Evolutionary conservation across 2,329 filamentous ascomycete species (phyloP).

Genomic region (Aspergillus awamori): DNA sequence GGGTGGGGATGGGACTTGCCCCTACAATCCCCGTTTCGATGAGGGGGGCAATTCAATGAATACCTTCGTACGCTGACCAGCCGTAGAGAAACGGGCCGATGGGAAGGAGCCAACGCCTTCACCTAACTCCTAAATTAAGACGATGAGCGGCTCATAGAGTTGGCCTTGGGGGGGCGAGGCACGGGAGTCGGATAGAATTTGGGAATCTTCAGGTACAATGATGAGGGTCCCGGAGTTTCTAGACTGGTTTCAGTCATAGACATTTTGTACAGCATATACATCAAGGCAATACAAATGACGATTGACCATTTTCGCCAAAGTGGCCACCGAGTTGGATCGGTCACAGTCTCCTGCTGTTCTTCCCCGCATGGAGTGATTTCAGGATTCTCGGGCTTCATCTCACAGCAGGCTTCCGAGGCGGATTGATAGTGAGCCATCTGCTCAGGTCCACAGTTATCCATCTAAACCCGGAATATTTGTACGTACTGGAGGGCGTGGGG

Average conservation of each 20-base stretch:
- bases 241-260: no score
- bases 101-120: not conserved
- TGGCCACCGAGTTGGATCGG: not conserved
- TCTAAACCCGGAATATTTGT: not conserved
- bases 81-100: not conserved
- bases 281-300: not conserved
- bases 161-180: not conserved
- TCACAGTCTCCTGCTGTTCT: not conserved
- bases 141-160: not conserved
- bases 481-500: not conserved
- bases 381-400: not conserved
- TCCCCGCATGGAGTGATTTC: not conserved
- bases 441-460: not conserved
- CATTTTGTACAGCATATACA: not conserved
- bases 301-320: not conserved
- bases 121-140: not conserved
- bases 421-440: not conserved
- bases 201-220: not conserved
- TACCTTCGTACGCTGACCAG: not conserved
- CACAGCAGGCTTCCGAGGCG: not conserved
- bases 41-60: not conserved
- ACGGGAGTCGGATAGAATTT: not conserved
- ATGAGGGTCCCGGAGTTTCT: not conserved
- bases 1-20: not conserved
- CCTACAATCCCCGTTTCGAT: not conserved